These are phyloP conservation scores for Globisporangium nagaii DNA, from an alignment of 352 stramenopile genomes.

Conservation along the genomic window DNA sequence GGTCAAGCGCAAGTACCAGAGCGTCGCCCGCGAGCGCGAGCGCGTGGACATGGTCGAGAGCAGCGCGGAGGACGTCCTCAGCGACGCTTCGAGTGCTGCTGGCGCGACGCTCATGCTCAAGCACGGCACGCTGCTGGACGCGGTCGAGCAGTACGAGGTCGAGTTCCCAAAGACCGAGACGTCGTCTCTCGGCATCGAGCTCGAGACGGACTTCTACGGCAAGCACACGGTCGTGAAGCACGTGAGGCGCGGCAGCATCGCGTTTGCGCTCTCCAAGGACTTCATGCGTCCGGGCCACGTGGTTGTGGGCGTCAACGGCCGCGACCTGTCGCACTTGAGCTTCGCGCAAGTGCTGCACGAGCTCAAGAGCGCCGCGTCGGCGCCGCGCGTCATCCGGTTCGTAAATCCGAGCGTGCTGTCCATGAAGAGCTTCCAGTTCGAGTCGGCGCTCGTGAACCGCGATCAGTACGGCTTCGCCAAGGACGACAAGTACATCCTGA, in stretches of 20 bases:
- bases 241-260: constrained; percentile 25
- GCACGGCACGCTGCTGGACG: constrained; percentile 25
- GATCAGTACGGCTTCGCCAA: constrained; percentile 62
- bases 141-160: constrained; percentile 43
- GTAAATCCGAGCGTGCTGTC: constrained; percentile 33
- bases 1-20: constrained; percentile 38
- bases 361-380: constrained; percentile 13
- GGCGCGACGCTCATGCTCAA: constrained; percentile 10
- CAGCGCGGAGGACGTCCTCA: not conserved
- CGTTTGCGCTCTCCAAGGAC: constrained; percentile 19
- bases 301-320: constrained; percentile 43
- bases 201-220: constrained; percentile 58
- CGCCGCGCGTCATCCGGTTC: constrained; percentile 39
- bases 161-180: constrained; percentile 27
- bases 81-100: not conserved
- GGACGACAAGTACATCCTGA: constrained; percentile 50
- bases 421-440: constrained; percentile 23
- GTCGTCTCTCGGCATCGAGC: constrained; percentile 34
- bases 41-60: constrained; percentile 6
- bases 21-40: constrained; percentile 26
- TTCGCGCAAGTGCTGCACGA: constrained; percentile 31
- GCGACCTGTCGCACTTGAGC: constrained; percentile 23
- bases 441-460: constrained; percentile 33
- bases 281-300: constrained; percentile 32
- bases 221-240: constrained; percentile 39